phyloP scores from a whole-genome alignment of 176 grass and related monocot genomes.

The Tillandsia leiboldiana region DNA sequence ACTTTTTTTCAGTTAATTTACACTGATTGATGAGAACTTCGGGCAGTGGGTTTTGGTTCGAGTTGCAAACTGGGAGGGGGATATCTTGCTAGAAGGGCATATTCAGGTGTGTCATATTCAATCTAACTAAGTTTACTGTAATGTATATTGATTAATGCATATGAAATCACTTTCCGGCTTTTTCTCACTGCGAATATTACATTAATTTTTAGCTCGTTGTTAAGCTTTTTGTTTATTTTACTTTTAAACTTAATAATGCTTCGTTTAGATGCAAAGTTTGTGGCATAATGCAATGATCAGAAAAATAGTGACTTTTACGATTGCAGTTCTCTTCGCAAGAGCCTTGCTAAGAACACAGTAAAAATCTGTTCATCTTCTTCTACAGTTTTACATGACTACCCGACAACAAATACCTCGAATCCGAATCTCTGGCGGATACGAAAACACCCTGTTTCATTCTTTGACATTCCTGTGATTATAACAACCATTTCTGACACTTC shows the following conservation, averaged over 20 bases:
- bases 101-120: slow-evolving; percentile 7
- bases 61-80: background rate
- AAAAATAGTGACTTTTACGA: too few species aligned
- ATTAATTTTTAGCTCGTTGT: background rate
- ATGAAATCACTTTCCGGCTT: background rate
- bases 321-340: too few species aligned
- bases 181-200: background rate
- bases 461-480: too few species aligned
- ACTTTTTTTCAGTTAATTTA: background rate
- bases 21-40: background rate
- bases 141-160: background rate
- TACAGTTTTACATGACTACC: too few species aligned
- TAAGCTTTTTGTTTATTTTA: background rate
- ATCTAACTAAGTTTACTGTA: slow-evolving; percentile 5
- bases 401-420: too few species aligned
- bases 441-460: too few species aligned
- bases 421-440: too few species aligned
- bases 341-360: too few species aligned
- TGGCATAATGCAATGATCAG: too few species aligned
- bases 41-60: too few species aligned
- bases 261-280: too few species aligned
- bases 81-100: slow-evolving; percentile 11
- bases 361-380: too few species aligned
- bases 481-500: slow-evolving; percentile 17
- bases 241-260: background rate